Base-by-base conservation (phyloP, 768 basidiomycete genomes). In the Glaciozyma martinii region DNA sequence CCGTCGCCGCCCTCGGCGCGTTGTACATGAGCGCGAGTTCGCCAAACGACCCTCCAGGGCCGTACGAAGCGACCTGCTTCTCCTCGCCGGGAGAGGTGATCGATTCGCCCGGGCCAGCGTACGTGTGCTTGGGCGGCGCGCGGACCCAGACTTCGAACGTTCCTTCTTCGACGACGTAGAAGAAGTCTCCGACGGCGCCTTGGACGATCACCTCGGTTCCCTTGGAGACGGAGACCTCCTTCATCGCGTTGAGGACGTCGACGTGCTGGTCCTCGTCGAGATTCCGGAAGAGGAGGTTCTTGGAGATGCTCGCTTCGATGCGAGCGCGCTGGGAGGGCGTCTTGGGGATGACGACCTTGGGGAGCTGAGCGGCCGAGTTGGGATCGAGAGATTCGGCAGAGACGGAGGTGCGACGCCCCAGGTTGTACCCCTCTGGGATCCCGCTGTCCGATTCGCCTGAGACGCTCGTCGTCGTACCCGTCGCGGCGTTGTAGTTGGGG, bases 11-110 rank as follows among this genome's bases (percentile, higher is more conserved):
- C 40, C 95, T 89, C 47, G 90, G 89, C 71, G 94, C 92, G 42
- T 90, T 91, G 78, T 99, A 94, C 94, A 99, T 97, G 71, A 99
- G 79, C 37, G 95, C 95, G 61, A 99, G 81, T 78, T 99, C 94
- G 52, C 95, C 95, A 66, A 98, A 97, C 52, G 87, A 91, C 65
- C 82, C 84, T 5, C 92, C 91, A 1, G 89, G 85, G 53, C 80
- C 82, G 80, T 88, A 91, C 64, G 89, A 87, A 59, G 85, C 84
- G 2, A 97, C 95, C 56, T 71, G 65, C 56, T 74, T 73, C 62
- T 68, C 71, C 62, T 71, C 70, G 65, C 67, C 60, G 82, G 84
- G 58, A 15, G 65, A 54, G 23, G 69, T 68, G 56, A 61, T 46
- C 43, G 87, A 85, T 76, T 72, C 67, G 42, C 66, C 71, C 57